Evolutionary conservation across 2,329 filamentous ascomycete genomes (phyloP).

Genomic region (Trichoderma sp.): DNA sequence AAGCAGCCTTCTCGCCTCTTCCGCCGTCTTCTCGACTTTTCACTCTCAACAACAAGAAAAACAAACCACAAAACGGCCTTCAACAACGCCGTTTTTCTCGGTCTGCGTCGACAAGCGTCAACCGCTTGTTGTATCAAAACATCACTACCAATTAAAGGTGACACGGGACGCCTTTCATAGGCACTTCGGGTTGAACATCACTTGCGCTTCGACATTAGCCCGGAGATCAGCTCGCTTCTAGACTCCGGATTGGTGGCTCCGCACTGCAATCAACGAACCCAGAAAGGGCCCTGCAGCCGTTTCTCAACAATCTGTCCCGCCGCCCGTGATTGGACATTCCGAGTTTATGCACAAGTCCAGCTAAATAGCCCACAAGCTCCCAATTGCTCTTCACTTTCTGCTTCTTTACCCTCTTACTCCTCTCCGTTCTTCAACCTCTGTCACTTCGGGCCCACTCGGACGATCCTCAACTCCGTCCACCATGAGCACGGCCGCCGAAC

Average conservation of each 20-base stretch:
- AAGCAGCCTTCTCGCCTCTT: neutral
- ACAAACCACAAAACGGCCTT: constrained; percentile 1
- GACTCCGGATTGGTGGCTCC: constrained; percentile 16
- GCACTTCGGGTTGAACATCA: neutral
- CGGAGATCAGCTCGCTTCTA: constrained; percentile 11
- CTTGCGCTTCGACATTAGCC: constrained; percentile 8
- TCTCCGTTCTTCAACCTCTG: neutral
- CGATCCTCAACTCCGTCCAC: constrained; percentile 20
- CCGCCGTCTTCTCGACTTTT: neutral
- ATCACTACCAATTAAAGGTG: neutral
- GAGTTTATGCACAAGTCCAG: neutral
- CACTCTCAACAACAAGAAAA: neutral
- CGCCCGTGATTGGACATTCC: constrained; percentile 19
- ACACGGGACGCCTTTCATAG: neutral
- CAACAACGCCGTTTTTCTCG: constrained; percentile 9
- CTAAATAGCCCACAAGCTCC: constrained; percentile 16
- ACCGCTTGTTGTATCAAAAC: constrained; percentile 5
- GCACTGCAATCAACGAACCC: constrained; percentile 3
- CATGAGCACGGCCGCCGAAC: constrained; percentile 34
- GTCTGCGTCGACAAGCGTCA: constrained; percentile 5
- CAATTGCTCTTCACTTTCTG: neutral
- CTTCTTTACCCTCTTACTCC: neutral
- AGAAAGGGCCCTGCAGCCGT: constrained; percentile 11
- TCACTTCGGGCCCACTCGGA: constrained; percentile 5
- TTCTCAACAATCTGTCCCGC: constrained; percentile 20